Evolutionary conservation across 768 basidiomycete genomes (phyloP), one percentile per base, ranked within the genome.

Genomic region (Lactarius hengduanensis): DNA sequence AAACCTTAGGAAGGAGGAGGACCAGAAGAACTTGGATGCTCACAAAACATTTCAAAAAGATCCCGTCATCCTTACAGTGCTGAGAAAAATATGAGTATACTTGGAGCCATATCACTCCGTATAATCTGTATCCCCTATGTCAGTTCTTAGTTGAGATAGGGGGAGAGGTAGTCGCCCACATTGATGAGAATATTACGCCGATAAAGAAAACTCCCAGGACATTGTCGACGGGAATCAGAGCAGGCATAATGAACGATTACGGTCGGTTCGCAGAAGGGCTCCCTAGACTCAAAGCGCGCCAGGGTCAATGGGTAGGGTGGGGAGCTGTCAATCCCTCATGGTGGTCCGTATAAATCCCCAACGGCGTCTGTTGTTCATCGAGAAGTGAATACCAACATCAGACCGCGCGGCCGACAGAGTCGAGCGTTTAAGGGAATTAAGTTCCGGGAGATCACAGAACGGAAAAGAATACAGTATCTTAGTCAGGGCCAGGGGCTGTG

Each of bases 61-160:
- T 36, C 28, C 22, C 40, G 36, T 62, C 61, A 1, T 41, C 55
- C 53, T 55, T 10, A 32, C 36, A 55, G 26, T 55, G 61, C 10
- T 32, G 11, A 9, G 50, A 28, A 62, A 62, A 62, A 36, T 62
- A 62, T 8, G 26, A 28, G 20, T 41, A 62, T 7, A 54, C 38
- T 30, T 62, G 61, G n/a, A 55, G 50, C 20, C 61, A 62, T 40
- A 26, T 62, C n/a, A 55, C 61, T 13, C 61, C 61, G 5, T 62
- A 62, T 26, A 62, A 53, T 26, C 61, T 62, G 38, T 4, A 28
- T 7, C 30, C 22, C 8, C 26, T 22, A n/a, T 47, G 59, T 61
- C 45, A 60, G 28, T 4, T 55, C 61, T 55, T 26, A 5, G 10
- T 7, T 5, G 30, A 32, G 54, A 45, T 15, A n/a, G n/a, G 7